Base-by-base conservation (phyloP, 176 grass and related monocot genomes). In the Dactylis glomerata region DNA sequence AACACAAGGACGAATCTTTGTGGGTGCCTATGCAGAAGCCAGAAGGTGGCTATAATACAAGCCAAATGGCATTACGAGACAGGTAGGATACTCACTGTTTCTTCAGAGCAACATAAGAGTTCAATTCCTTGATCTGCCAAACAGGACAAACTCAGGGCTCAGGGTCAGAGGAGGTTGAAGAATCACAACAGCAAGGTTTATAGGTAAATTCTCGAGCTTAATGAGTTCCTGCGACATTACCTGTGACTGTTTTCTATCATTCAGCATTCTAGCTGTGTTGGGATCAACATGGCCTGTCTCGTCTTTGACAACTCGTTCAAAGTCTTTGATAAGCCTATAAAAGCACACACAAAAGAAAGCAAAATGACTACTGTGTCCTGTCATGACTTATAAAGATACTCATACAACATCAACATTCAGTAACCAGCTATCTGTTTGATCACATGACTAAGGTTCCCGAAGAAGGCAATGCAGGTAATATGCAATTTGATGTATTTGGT, bases 61-160 rank as follows among this genome's bases (percentile, higher is more conserved):
- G 10, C 40, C 27, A 42, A 42, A 19, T 57, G 8, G 24, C 4
- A 41, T 28, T 22, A 66, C 8, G 30, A 68, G 84, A 77, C 52
- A 92, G 73, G 75, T 78, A 44, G 26, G 26, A 62, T 42, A 95
- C 96, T 93, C 79, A 98, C 96, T 95, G 93, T 78, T 98, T 98
- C 93, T 98, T 98, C 55, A 95, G 83, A 87, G 96, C 96, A 84
- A 98, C 96, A 50, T 87, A 98, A 33, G 96, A 95, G 68, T 98
- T 98, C 52, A 98, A 36, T 90, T 98, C 93, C 89, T 98, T 98
- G 86, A 98, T 95, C 96, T 98, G 89, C 74, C 77, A 90, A 93
- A 87, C 14, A 82, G 76, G 73, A 54, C 28, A 84, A 64, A 44
- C 15, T 54, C 64, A 22, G 23, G 54, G 66, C 94, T 78, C 64